phyloP scores from a whole-genome alignment of 1,139 yeast genomes.

The Saccharomyces hybrid region DNA sequence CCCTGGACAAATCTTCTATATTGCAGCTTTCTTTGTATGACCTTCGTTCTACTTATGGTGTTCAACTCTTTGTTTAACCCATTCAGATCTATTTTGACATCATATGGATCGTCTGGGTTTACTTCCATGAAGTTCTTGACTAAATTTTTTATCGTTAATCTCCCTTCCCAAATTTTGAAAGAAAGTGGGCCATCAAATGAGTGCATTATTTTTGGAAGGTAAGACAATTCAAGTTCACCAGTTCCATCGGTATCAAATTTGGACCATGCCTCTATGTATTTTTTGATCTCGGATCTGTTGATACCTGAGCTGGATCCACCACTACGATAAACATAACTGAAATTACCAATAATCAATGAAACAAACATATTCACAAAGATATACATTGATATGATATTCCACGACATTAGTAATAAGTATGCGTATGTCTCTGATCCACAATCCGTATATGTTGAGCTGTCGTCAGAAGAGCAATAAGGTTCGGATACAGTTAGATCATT shows the following conservation, averaged over 20 bases:
- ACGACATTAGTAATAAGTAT: constrained; percentile 65
- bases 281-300: constrained; percentile 66
- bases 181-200: constrained; percentile 66
- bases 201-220: constrained; percentile 54
- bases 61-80: constrained; percentile 41
- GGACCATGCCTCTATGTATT: constrained; percentile 70
- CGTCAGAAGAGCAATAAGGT: constrained; percentile 56
- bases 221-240: constrained; percentile 56
- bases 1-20: constrained; percentile 60
- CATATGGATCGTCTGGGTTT: constrained; percentile 49
- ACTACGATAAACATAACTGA: constrained; percentile 71
- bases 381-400: constrained; percentile 93
- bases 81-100: constrained; percentile 42
- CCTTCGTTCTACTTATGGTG: constrained; percentile 46
- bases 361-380: constrained; percentile 87
- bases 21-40: constrained; percentile 43
- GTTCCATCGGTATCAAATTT: constrained; percentile 70
- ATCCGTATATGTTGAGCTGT: constrained; percentile 46
- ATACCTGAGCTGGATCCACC: constrained; percentile 47
- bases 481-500: constrained; percentile 55
- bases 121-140: constrained; percentile 45
- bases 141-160: constrained; percentile 44
- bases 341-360: constrained; percentile 84
- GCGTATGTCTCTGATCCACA: constrained; percentile 80
- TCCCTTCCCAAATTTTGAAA: constrained; percentile 56